phyloP scores from a whole-genome alignment of 306 rosid genomes.

The Datisca glomerata region DNA sequence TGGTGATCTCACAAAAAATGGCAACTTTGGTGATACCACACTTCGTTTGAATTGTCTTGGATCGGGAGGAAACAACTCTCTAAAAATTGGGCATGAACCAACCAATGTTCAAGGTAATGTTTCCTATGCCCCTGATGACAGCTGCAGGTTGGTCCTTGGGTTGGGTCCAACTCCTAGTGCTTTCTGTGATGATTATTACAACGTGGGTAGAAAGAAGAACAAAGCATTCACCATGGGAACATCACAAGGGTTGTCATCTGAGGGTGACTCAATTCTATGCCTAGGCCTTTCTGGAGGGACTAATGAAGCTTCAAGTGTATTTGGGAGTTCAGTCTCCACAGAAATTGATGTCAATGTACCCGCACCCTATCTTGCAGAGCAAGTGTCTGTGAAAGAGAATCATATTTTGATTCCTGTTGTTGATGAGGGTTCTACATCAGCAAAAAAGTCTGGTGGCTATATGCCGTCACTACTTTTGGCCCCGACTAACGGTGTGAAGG shows the following conservation, averaged over 20 bases:
- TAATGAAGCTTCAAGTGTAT: slow-evolving; percentile 44
- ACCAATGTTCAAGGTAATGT: slow-evolving; percentile 31
- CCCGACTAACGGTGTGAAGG: slow-evolving; percentile 39
- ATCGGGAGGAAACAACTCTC: slow-evolving; percentile 35
- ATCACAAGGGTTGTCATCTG: slow-evolving; percentile 34
- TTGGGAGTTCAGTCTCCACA: slow-evolving; percentile 47
- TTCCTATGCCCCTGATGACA: slow-evolving; percentile 51
- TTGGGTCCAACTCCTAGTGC: slow-evolving; percentile 87
- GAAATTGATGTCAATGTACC: slow-evolving; percentile 33
- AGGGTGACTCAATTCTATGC: slow-evolving; percentile 69
- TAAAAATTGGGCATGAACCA: slow-evolving; percentile 30
- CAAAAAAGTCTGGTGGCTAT: slow-evolving; percentile 86
- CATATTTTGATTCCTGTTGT: slow-evolving; percentile 44
- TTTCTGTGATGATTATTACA: slow-evolving; percentile 39
- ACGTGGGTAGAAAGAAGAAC: slow-evolving; percentile 30
- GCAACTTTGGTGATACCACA: slow-evolving; percentile 54
- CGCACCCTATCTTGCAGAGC: slow-evolving; percentile 27
- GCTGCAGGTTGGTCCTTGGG: slow-evolving; percentile 88
- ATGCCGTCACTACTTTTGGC: slow-evolving; percentile 91
- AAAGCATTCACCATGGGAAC: slow-evolving; percentile 27
- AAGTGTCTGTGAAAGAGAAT: slow-evolving; percentile 31
- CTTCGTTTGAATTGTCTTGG: slow-evolving; percentile 58
- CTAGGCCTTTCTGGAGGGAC: slow-evolving; percentile 84
- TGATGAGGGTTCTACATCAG: slow-evolving; percentile 90
- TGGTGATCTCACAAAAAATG: slow-evolving; percentile 37